These are phyloP conservation scores for Simmondsia chinensis DNA, from an alignment of 148 eudicot genomes.

Conservation along the genomic window DNA sequence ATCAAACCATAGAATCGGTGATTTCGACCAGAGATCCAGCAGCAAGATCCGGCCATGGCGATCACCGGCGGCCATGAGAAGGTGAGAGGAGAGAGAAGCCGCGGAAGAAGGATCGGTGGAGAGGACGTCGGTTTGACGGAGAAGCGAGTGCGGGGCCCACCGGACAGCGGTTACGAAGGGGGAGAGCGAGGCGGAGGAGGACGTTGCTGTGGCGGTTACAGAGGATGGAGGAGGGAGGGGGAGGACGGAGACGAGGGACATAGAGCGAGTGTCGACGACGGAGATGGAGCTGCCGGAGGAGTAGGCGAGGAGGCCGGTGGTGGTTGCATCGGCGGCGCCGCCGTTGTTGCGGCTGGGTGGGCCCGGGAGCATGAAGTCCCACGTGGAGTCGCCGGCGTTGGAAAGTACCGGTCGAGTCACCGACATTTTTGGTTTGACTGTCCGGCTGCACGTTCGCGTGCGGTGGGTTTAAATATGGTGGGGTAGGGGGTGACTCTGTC, in stretches of 20 bases:
- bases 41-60: slow-evolving; percentile 77
- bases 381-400: slow-evolving; percentile 15
- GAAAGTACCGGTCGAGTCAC: slow-evolving; percentile 5
- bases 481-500: too few relatives aligned
- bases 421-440: slow-evolving; percentile 4
- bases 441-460: too few relatives aligned
- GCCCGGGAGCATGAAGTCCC: slow-evolving; percentile 78
- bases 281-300: slow-evolving; percentile 76
- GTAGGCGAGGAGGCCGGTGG: slow-evolving; percentile 81
- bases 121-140: slow-evolving; percentile 37
- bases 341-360: slow-evolving; percentile 84
- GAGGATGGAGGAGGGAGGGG: slow-evolving; percentile 75
- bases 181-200: slow-evolving; percentile 39
- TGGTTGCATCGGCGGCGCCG: slow-evolving; percentile 59
- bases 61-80: slow-evolving; percentile 72
- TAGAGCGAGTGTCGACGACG: slow-evolving; percentile 63
- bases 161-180: slow-evolving; percentile 79
- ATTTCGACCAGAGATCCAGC: slow-evolving; percentile 39
- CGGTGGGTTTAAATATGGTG: too few relatives aligned
- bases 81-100: slow-evolving; percentile 27
- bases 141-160: slow-evolving; percentile 64
- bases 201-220: slow-evolving; percentile 10
- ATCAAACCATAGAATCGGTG: slow-evolving; percentile 44
- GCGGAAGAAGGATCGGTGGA: slow-evolving; percentile 20
- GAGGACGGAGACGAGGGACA: slow-evolving; percentile 62